Base-by-base conservation (phyloP, 2,329 filamentous ascomycete genomes). In the Aspergillus texensis region DNA sequence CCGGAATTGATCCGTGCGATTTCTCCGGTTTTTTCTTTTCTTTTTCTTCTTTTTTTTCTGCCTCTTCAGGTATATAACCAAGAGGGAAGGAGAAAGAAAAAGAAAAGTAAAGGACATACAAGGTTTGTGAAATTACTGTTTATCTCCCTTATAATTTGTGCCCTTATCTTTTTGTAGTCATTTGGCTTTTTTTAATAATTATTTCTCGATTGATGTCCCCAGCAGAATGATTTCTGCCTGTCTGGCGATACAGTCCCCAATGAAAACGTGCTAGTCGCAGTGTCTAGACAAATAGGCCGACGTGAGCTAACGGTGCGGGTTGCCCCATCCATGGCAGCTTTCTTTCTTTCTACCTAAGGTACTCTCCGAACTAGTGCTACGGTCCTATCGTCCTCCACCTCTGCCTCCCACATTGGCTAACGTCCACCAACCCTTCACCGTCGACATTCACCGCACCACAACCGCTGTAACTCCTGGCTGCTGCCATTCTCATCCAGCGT, bases 341-440 rank as follows among this genome's bases (percentile, higher is more conserved):
- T 64, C 55, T 61, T 63, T 61, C 53, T 57, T 57, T 39, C 57
- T 60, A 61, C 36, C 61, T 58, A 61, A 39, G 52, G 53, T 48
- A 57, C 41, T 61, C 59, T 56, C 54, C 45, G 52, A 39, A 55
- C 52, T 55, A 55, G 52, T 39, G 59, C 43, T 52, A 56, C 52
- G 32, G 50, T 61, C 59, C 59, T 57, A 57, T 62, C 65, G 67
- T 68, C 68, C 67, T 68, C 70, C 66, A 62, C 71, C 70, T 71
- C 69, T 65, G 60, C 70, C 70, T 72, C 66, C 68, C 66, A 71
- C 70, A 72, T 66, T 65, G 67, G 65, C 62, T 65, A 62, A 62
- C 62, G 57, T 58, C 62, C 61, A 67, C 58, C 61, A 59, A 46
- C 56, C 48, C 58, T 57, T 57, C 60, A 52, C 59, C 41, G 61